phyloP scores from a whole-genome alignment of 768 basidiomycete species.

The Pleurotus ostreatus region DNA sequence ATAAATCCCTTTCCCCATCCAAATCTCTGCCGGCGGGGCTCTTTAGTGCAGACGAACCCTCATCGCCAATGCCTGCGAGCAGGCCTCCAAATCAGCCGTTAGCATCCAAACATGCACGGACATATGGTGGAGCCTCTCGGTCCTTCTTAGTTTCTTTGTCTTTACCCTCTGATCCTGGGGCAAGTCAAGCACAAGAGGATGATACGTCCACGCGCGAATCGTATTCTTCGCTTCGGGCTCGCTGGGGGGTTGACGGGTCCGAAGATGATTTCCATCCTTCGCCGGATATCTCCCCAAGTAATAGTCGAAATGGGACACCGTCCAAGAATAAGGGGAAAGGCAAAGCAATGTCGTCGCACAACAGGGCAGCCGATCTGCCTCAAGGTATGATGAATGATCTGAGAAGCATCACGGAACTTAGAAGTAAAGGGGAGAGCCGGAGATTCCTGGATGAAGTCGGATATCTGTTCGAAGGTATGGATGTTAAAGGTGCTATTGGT shows the following conservation, averaged over 20 bases:
- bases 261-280: slow-evolving; percentile 59
- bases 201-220: slow-evolving; percentile 61
- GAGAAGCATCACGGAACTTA: slow-evolving; percentile 76
- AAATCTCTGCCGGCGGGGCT: slow-evolving; percentile 16
- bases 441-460: slow-evolving; percentile 83
- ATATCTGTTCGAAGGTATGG: slow-evolving; percentile 80
- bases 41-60: slow-evolving; percentile 19
- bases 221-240: slow-evolving; percentile 65
- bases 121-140: slow-evolving; percentile 76
- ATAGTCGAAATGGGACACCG: slow-evolving; percentile 27
- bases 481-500: slow-evolving; percentile 42
- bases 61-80: slow-evolving; percentile 13
- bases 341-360: slow-evolving; percentile 28
- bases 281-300: slow-evolving; percentile 21
- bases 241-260: slow-evolving; percentile 79
- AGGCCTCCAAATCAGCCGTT: slow-evolving; percentile 23
- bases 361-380: slow-evolving; percentile 31
- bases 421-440: slow-evolving; percentile 76
- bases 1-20: not conserved
- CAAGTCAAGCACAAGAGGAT: slow-evolving; percentile 41
- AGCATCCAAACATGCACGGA: slow-evolving; percentile 41
- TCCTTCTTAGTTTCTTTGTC: slow-evolving; percentile 72
- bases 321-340: slow-evolving; percentile 29
- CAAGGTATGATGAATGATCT: slow-evolving; percentile 67
- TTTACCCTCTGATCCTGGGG: slow-evolving; percentile 20